These are phyloP conservation scores for Guadua angustifolia DNA, from an alignment of 176 grass and related monocot species.

Conservation along the genomic window DNA sequence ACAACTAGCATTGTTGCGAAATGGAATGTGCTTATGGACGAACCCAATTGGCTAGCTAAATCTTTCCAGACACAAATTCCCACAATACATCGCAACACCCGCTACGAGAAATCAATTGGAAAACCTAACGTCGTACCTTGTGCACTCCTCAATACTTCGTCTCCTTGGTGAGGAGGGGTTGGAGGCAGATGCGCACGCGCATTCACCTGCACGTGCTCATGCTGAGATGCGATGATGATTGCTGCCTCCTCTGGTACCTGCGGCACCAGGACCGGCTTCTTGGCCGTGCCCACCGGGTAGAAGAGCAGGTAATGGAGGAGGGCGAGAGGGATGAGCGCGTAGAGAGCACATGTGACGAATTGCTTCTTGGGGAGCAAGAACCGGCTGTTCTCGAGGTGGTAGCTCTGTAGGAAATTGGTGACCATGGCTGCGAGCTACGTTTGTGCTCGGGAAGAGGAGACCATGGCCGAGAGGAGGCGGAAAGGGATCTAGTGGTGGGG, in stretches of 20 bases:
- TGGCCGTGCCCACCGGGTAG: conserved; percentile 25
- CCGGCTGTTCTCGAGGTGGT: conserved; percentile 38
- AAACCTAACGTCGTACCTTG: background rate
- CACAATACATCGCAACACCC: background rate
- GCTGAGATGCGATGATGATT: background rate
- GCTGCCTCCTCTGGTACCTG: background rate
- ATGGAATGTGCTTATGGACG: background rate
- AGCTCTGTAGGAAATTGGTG: conserved; percentile 44
- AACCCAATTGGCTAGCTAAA: background rate
- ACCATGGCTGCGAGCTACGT: conserved; percentile 39
- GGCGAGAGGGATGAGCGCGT: conserved; percentile 57
- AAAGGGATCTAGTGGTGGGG: background rate
- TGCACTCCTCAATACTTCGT: background rate
- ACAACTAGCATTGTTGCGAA: background rate
- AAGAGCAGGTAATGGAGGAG: conserved; percentile 73
- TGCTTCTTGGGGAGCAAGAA: conserved; percentile 43
- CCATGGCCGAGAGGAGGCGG: background rate
- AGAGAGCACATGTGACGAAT: conserved; percentile 57
- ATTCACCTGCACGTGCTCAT: background rate
- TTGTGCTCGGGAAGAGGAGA: conserved; percentile 7
- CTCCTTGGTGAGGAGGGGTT: background rate
- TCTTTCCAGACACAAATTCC: background rate
- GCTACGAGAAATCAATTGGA: background rate
- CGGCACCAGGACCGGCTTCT: background rate
- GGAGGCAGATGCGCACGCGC: background rate